Conservation (phyloP, 495 filamentous ascomycete species). For the Apiosordaria backusii region DNA sequence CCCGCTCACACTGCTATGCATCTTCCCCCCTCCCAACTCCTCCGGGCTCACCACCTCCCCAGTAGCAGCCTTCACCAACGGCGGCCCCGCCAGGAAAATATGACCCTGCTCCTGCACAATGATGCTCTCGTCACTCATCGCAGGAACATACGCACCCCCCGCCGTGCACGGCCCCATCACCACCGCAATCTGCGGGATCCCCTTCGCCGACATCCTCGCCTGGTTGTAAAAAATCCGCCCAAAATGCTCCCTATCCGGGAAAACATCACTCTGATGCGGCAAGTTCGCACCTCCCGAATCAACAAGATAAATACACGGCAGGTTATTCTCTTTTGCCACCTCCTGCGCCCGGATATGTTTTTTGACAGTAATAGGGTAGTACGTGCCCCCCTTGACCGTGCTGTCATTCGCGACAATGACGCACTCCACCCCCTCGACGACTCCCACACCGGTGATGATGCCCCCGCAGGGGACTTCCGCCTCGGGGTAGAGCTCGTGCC, state of each 20-base stretch:
- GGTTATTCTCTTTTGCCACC: conserved; percentile 82
- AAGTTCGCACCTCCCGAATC: conserved; percentile 96
- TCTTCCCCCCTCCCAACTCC: conserved; percentile 86
- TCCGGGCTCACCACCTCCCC: conserved; percentile 91
- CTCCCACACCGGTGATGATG: conserved; percentile 90
- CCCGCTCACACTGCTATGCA: conserved; percentile 88
- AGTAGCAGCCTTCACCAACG: conserved; percentile 93
- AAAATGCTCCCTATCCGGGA: conserved; percentile 93
- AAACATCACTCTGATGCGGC: conserved; percentile 93
- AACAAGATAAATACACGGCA: conserved; percentile 88
- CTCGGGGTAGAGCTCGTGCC: conserved; percentile 78
- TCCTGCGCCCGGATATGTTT: conserved; percentile 94
- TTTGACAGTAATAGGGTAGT: conserved; percentile 97
- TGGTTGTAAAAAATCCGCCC: conserved; percentile 99
- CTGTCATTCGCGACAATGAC: conserved; percentile 96
- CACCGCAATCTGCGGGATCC: conserved; percentile 90
- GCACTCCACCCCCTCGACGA: conserved; percentile 84
- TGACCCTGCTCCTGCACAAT: conserved; percentile 94
- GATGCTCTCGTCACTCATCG: conserved; percentile 96
- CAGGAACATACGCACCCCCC: conserved; percentile 92
- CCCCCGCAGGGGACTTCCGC: conserved; percentile 71
- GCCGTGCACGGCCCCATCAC: conserved; percentile 99
- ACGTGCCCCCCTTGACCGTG: conserved; percentile 98
- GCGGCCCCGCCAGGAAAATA: conserved; percentile 94
- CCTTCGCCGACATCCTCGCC: conserved; percentile 79